A percentile compares a stretch with the other conserved stretches of the same genome.
phyloP scores from a whole-genome alignment of 2,329 filamentous ascomycete species.

The Aureobasidium mangrovei region DNA sequence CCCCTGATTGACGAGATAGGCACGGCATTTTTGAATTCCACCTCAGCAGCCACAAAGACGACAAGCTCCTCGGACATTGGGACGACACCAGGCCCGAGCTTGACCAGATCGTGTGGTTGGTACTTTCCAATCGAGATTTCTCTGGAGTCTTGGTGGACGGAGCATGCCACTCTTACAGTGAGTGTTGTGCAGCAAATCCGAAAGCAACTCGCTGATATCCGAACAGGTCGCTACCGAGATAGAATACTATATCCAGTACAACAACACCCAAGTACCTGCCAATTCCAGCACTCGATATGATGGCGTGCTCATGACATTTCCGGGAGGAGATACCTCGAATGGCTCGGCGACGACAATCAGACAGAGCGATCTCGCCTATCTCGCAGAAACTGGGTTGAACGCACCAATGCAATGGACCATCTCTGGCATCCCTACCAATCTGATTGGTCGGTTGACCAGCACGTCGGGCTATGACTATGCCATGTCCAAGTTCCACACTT shows the following conservation, averaged over 20 bases:
- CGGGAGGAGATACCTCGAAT: background rate
- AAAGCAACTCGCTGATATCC: background rate
- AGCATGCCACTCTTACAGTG: background rate
- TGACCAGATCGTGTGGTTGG: background rate
- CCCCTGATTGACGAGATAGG: background rate
- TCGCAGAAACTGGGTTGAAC: background rate
- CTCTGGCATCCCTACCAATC: background rate
- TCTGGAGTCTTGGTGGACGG: conserved; percentile 3
- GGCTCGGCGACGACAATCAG: background rate
- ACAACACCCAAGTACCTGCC: background rate
- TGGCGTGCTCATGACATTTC: background rate
- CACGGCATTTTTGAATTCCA: background rate
- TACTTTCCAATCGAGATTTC: conserved; percentile 1
- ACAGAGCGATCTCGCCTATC: background rate
- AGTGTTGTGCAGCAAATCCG: background rate
- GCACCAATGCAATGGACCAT: conserved; percentile 4
- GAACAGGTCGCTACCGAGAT: background rate
- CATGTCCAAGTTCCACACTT: background rate
- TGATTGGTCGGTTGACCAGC: background rate
- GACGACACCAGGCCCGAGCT: background rate
- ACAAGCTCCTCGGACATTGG: background rate
- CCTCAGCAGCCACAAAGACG: background rate
- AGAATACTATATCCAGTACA: conserved; percentile 9
- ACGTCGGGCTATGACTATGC: background rate
- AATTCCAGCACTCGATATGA: background rate